A percentile compares a stretch with the other conserved stretches of the same genome.
phyloP scores from a whole-genome alignment of 2,329 filamentous ascomycete species.

The Xylariales sp. region DNA sequence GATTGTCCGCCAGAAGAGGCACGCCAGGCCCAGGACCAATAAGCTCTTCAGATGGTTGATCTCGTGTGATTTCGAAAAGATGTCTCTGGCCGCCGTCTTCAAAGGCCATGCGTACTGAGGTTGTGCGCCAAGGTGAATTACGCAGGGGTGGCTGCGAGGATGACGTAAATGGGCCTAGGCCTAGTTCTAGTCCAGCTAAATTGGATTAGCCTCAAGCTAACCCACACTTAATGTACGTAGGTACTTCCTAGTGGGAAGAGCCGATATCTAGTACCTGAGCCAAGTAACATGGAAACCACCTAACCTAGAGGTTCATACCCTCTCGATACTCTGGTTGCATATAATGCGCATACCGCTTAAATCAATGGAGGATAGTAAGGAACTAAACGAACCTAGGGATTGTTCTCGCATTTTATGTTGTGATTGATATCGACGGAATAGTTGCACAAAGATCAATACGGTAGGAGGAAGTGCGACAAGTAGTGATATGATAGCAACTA shows the following conservation, averaged over 20 bases:
- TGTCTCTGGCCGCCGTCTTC: neutral
- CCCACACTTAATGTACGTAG: too few species aligned
- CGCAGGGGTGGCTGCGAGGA: neutral
- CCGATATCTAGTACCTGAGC: too few species aligned
- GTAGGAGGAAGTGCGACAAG: constrained; percentile 16
- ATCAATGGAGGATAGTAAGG: neutral
- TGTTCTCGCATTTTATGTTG: neutral
- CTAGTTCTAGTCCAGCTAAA: constrained; percentile 2
- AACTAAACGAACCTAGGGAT: neutral
- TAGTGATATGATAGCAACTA: constrained; percentile 20
- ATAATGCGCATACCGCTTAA: neutral
- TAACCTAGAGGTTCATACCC: too few species aligned
- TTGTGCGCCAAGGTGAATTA: constrained; percentile 3
- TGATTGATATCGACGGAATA: constrained; percentile 5
- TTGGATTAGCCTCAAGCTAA: constrained; percentile 20
- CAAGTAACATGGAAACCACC: too few species aligned
- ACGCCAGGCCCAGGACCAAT: neutral
- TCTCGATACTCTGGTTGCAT: too few species aligned
- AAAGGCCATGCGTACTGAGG: neutral
- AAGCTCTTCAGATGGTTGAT: neutral
- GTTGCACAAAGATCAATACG: neutral
- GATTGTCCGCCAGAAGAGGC: neutral
- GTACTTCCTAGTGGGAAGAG: too few species aligned
- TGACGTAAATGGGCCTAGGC: constrained; percentile 1
- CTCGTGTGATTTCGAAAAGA: neutral